Percentiles rank a stretch among this genome's conserved stretches.
These are phyloP conservation scores for Pichia cabralensis DNA, from an alignment of 805 yeast species.

Conservation along the genomic window DNA sequence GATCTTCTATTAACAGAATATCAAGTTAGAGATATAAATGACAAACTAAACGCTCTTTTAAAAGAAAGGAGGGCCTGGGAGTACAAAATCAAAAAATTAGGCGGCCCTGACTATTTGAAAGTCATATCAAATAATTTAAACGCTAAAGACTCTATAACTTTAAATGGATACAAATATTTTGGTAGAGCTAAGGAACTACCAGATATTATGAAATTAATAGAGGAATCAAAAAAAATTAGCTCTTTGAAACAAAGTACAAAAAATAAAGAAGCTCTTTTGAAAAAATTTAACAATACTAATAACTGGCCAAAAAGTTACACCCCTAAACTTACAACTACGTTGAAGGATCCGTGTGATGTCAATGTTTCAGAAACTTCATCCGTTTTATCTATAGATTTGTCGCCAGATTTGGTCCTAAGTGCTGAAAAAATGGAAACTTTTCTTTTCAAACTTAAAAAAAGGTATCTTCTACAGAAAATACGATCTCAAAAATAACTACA, in stretches of 20 bases:
- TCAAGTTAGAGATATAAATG: slow-evolving; percentile 66
- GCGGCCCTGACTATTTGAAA: slow-evolving; percentile 55
- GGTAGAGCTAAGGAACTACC: slow-evolving; percentile 79
- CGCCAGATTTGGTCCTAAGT: no score
- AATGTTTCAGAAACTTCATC: no score
- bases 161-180: slow-evolving; percentile 34
- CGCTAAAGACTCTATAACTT: slow-evolving; percentile 1
- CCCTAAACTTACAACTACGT: no score
- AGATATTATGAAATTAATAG: slow-evolving; percentile 48
- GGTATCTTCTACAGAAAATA: no score
- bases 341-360: no score
- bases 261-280: not conserved
- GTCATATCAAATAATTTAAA: no score
- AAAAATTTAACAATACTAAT: no score
- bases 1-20: slow-evolving; percentile 48
- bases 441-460: no score
- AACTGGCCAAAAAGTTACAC: no score
- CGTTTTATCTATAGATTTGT: no score
- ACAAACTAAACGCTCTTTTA: slow-evolving; percentile 55
- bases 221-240: slow-evolving; percentile 21
- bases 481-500: no score
- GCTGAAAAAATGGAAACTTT: no score
- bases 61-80: slow-evolving; percentile 75
- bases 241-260: not conserved
- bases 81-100: slow-evolving; percentile 53